Conservation (phyloP, 2,329 filamentous ascomycete species). For the Fusarium verrucosum region DNA sequence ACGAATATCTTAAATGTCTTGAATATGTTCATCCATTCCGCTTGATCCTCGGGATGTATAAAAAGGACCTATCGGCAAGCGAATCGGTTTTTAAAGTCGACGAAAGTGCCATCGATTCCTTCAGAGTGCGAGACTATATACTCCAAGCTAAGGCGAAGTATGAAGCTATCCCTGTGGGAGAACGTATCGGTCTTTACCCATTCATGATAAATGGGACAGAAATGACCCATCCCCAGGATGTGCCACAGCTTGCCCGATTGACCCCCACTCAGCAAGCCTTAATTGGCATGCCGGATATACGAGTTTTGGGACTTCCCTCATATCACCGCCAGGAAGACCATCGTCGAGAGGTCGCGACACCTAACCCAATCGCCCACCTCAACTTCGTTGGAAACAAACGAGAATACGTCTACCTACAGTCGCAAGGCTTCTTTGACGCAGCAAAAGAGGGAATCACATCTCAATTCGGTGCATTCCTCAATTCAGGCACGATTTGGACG, state of each 20-base stretch:
- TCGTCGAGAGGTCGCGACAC: neutral
- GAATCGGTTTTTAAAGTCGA: no score
- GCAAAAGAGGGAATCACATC: no score
- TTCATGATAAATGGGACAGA: neutral
- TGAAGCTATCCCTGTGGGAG: neutral
- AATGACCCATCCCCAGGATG: neutral
- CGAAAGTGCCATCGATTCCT: neutral
- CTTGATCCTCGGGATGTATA: no score
- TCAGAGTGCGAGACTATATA: neutral
- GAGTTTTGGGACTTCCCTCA: neutral
- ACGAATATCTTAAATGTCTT: no score
- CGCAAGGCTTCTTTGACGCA: no score
- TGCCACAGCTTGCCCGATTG: neutral
- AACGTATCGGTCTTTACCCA: neutral
- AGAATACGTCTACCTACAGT: no score
- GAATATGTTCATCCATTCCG: neutral
- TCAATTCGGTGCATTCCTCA: rapidly evolving
- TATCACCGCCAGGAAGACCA: rapidly evolving
- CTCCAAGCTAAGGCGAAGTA: neutral
- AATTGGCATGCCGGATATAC: neutral
- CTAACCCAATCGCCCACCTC: neutral
- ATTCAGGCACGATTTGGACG: neutral
- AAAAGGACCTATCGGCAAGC: no score
- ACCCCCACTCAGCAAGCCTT: neutral
- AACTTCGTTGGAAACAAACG: no score